Conservation (phyloP, 2,329 filamentous ascomycete genomes). For the Zymoseptoria ardabiliae region DNA sequence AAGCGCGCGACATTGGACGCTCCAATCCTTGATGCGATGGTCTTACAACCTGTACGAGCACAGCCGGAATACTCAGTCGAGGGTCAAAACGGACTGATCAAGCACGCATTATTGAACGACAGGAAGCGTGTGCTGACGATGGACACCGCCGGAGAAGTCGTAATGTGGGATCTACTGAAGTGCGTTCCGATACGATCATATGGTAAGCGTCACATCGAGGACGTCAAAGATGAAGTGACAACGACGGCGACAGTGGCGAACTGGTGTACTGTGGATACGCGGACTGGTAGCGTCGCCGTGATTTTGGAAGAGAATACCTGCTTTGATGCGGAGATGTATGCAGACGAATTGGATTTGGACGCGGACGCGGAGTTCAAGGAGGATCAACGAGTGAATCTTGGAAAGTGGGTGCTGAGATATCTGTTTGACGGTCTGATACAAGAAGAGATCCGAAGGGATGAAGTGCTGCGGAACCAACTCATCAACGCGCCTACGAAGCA, state of each 20-base stretch:
- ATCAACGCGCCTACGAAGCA: slow-evolving; percentile 55
- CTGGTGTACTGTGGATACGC: slow-evolving; percentile 92
- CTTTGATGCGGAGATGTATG: slow-evolving; percentile 96
- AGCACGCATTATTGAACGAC: slow-evolving; percentile 87
- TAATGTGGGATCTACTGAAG: slow-evolving; percentile 88
- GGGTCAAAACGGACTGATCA: slow-evolving; percentile 90
- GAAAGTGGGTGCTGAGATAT: slow-evolving; percentile 92
- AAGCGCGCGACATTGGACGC: slow-evolving; percentile 51
- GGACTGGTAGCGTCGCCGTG: slow-evolving; percentile 84
- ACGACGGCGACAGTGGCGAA: slow-evolving; percentile 83
- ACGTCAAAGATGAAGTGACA: slow-evolving; percentile 80
- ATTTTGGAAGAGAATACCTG: slow-evolving; percentile 90
- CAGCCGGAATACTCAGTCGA: slow-evolving; percentile 60
- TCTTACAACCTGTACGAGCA: slow-evolving; percentile 32
- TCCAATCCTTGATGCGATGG: slow-evolving; percentile 19
- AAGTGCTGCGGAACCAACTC: slow-evolving; percentile 61
- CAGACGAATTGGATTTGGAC: slow-evolving; percentile 72
- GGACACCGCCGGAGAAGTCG: slow-evolving; percentile 89
- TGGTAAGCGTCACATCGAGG: slow-evolving; percentile 87
- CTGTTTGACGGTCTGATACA: slow-evolving; percentile 84
- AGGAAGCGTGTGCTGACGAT: slow-evolving; percentile 80
- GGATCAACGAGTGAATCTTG: slow-evolving; percentile 92
- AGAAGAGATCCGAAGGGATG: slow-evolving; percentile 80
- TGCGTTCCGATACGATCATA: slow-evolving; percentile 86
- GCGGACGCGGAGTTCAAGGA: slow-evolving; percentile 77